A percentile compares a stretch with the other conserved stretches of the same genome.
These are phyloP conservation scores for Kuraishia piskuri DNA, from an alignment of 805 yeast genomes.

Conservation along the genomic window DNA sequence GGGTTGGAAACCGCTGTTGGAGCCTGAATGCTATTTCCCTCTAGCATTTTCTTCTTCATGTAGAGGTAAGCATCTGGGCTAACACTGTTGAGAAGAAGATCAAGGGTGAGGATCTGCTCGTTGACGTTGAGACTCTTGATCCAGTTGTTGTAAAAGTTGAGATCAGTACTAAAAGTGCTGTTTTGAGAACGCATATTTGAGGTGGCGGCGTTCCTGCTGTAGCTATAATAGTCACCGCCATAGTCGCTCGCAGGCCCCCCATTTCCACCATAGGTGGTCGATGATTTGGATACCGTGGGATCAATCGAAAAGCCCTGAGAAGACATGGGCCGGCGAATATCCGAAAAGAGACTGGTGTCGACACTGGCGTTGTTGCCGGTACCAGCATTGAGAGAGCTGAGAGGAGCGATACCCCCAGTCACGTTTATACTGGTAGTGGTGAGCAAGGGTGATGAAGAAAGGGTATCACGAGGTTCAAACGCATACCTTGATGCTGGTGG, in stretches of 20 bases:
- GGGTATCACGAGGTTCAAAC: slow-evolving; percentile 13
- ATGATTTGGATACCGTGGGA: neutral
- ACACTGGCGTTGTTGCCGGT: neutral
- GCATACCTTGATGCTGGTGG: slow-evolving; percentile 25
- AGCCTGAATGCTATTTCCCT: neutral
- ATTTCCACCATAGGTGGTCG: neutral
- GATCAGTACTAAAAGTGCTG: slow-evolving; percentile 31
- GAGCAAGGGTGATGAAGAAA: slow-evolving; percentile 17
- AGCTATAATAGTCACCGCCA: neutral
- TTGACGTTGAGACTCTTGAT: slow-evolving; percentile 34
- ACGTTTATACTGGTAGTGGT: slow-evolving; percentile 6
- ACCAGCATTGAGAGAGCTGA: neutral
- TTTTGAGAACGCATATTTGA: neutral
- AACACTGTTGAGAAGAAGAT: slow-evolving; percentile 35
- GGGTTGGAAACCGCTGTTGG: slow-evolving; percentile 2
- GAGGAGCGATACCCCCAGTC: neutral
- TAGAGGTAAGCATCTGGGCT: slow-evolving; percentile 36
- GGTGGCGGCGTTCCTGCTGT: neutral
- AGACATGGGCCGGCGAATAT: neutral
- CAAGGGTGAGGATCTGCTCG: slow-evolving; percentile 38
- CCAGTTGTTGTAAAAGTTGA: slow-evolving; percentile 38
- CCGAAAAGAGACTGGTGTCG: neutral
- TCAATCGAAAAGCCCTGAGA: neutral
- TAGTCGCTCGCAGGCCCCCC: neutral
- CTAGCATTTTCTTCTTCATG: slow-evolving; percentile 32